Conservation (phyloP, 495 filamentous ascomycete genomes). For the Xylaria cubensis region DNA sequence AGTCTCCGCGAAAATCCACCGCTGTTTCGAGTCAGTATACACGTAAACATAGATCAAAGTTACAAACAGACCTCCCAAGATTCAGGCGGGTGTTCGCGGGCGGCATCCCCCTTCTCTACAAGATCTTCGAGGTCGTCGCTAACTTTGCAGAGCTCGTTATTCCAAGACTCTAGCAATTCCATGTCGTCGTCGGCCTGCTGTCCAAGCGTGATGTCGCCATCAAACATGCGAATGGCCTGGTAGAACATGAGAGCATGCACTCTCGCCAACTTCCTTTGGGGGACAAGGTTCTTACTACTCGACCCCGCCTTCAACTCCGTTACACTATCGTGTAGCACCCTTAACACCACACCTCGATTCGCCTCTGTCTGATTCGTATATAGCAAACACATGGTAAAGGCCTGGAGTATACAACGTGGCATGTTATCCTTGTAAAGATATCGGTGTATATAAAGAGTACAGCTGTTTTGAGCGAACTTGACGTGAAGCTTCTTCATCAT, state of each 20-base stretch:
- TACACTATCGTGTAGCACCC: slow-evolving; percentile 36
- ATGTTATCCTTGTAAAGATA: slow-evolving; percentile 41
- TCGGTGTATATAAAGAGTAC: slow-evolving; percentile 45
- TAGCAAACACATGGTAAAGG: slow-evolving; percentile 40
- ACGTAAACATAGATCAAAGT: neutral
- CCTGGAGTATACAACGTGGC: slow-evolving; percentile 41
- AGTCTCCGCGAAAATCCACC: slow-evolving; percentile 39
- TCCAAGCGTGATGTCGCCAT: slow-evolving; percentile 44
- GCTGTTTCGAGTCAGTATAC: slow-evolving; percentile 23
- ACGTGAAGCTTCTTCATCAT: slow-evolving; percentile 36
- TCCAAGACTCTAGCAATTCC: slow-evolving; percentile 41
- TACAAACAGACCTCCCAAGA: slow-evolving; percentile 37
- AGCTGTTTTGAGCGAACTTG: slow-evolving; percentile 36
- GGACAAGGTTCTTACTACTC: slow-evolving; percentile 24
- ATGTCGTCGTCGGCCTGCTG: slow-evolving; percentile 44
- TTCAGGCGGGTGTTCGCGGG: slow-evolving; percentile 30
- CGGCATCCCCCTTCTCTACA: slow-evolving; percentile 25
- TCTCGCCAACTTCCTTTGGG: slow-evolving; percentile 43
- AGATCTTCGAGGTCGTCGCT: slow-evolving; percentile 41
- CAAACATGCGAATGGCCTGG: slow-evolving; percentile 48
- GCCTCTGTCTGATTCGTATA: slow-evolving; percentile 41
- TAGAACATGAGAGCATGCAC: slow-evolving; percentile 45
- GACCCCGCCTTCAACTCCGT: slow-evolving; percentile 32
- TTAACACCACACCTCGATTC: slow-evolving; percentile 41
- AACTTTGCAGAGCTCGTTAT: slow-evolving; percentile 40